Base-by-base conservation (phyloP, 768 basidiomycete genomes). In the Mycena floridula region DNA sequence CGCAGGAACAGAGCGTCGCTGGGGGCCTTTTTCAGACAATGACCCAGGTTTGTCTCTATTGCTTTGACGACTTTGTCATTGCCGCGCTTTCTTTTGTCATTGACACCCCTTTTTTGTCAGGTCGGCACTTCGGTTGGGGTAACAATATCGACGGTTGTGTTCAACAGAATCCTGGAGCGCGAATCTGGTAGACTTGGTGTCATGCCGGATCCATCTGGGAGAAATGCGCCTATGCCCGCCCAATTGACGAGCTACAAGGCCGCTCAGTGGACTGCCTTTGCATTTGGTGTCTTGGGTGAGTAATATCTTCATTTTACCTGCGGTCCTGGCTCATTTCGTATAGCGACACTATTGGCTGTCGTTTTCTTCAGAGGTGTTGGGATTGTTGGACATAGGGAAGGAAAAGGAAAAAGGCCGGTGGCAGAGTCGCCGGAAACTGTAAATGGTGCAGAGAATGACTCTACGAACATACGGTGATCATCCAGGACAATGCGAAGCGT, bases 1-100 rank as follows among this genome's bases (percentile, higher is more conserved):
- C 78, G 3, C 70, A 83, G 44, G 88, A 90, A 52, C 88, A 90
- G 60, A 82, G 79, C 59, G 67, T 89, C 4, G 79, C 81, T 5
- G 87, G 85, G 3, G 88, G 79, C 9, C 47, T 89, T 16, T 89
- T 89, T 60, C 83, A 85, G 56, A 88, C 88, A 1, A 79, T 90
- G 75, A 82, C 76, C 5, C 82, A 85, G 67, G 82, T 79, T 45
- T 45, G 63, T 54, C 5, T 15, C 42, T 35, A 7, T 15, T 12
- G 11, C 21, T 38, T 36, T 11, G 20, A 13, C 20, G 9, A 32
- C 51, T 21, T 37, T 27, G 4, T 20, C 23, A 13, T 20, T 30
- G 6, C 13, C 35, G 8, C 40, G 37, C 26, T 1, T 23, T 42
- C 18, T 15, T 44, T 4, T 16, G 7, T 26, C 23, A 13, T 20